Base-by-base conservation (phyloP, 2,329 filamentous ascomycete genomes). In the Cryphonectria japonica region DNA sequence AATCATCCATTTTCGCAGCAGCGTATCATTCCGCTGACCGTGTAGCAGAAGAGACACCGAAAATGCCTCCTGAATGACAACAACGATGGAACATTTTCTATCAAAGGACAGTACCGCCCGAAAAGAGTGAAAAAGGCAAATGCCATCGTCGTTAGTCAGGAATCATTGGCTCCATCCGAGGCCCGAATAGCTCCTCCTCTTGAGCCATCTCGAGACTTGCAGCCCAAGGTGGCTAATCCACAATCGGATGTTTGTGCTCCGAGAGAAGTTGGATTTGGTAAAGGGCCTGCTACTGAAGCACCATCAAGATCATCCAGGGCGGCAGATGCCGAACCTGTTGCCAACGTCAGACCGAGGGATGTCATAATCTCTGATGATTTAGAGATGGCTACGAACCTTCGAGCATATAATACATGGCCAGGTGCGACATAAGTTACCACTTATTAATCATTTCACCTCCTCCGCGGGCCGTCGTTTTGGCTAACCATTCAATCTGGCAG, bases 381-480 rank as follows among this genome's bases (percentile, higher is more conserved):
- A 0, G 9, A 43, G 0, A 72, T 67, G 67, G 70, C 70, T 32
- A 72, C 70, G 22, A n/a, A 39, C n/a, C 7, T 69, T 8, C 67
- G 70, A 29, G 32, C 59, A 13, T 72, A 72, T 32, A 43, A n/a
- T 16, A 50, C 67, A 46, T 72, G 70, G 70, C 70, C 70, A 57
- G 70, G 67, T 71, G 46, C 22, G 46, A 26, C 1, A 54, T 13
- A 32, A 39, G 26, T 3, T 13, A 46, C 43, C 46, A 50, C 6
- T 9, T 1, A 2, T n/a, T 0, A 13, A 6, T 0, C 11, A 9
- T 32, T 2, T 52, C 4, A 6, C 9, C 1, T 26, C 6, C 26
- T 11, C 19, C n/a, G 16, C 0, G 16, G 13, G 16, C 5, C 41
- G 7, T 29, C 6, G 8, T 22, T 3, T 39, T 2, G 1, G 32